Conservation (phyloP, 208 protist species). For the Acanthamoeba lugdunensis region DNA sequence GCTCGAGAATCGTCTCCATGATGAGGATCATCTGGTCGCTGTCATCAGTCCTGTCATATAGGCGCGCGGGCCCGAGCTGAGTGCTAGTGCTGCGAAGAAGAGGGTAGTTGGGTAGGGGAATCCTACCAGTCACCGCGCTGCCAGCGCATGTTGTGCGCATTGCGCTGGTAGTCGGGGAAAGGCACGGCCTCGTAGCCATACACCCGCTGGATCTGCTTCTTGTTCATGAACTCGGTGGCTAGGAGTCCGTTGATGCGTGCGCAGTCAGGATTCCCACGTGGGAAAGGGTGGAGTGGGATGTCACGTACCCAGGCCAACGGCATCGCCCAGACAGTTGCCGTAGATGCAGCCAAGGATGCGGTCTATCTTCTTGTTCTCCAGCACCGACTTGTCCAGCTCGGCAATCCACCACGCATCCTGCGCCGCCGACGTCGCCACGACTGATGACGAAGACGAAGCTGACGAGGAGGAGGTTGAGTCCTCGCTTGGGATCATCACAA, state of each 20-base stretch:
- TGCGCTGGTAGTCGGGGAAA: constrained; percentile 79
- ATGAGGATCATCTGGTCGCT: constrained; percentile 84
- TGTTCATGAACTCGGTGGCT: constrained; percentile 81
- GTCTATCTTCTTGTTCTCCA: constrained; percentile 68
- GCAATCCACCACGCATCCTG: background rate
- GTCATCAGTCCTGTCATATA: constrained; percentile 81
- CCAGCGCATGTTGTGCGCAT: constrained; percentile 81
- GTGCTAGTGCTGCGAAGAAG: background rate
- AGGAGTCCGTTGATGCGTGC: background rate
- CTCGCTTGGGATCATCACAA: background rate
- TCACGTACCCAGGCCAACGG: constrained; percentile 76
- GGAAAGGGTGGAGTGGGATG: background rate
- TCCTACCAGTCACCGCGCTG: constrained; percentile 76
- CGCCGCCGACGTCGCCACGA: background rate
- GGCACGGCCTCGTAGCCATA: constrained; percentile 76
- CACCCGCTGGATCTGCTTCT: background rate
- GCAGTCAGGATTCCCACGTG: background rate
- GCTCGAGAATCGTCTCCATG: constrained; percentile 76
- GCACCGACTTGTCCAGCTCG: background rate
- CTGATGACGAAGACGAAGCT: background rate
- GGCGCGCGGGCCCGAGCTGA: background rate
- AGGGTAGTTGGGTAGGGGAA: background rate
- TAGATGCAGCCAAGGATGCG: constrained; percentile 81
- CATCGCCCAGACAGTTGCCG: constrained; percentile 83
- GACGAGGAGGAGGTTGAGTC: background rate